phyloP scores from a whole-genome alignment of 371 early-diverging fungal species.

The Rhizopus stolonifer region DNA sequence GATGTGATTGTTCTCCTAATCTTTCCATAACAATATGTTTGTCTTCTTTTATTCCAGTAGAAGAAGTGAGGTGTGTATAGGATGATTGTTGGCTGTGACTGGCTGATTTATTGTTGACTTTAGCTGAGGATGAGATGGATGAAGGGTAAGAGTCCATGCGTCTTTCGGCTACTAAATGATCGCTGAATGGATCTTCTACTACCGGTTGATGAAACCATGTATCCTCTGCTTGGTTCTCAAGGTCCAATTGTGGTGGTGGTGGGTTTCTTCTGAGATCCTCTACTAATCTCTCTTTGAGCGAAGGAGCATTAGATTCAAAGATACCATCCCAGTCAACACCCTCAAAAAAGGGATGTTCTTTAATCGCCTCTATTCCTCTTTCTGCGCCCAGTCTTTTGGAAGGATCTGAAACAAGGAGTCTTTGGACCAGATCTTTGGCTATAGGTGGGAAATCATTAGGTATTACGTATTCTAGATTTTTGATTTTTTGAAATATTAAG shows the following conservation, averaged over 20 bases:
- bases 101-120: background rate
- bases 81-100: background rate
- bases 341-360: slow-evolving; percentile 86
- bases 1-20: slow-evolving; percentile 29
- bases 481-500: slow-evolving; percentile 94
- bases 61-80: background rate
- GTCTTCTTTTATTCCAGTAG: background rate
- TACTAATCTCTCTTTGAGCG: slow-evolving; percentile 31
- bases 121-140: background rate
- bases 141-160: background rate
- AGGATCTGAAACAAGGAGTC: slow-evolving; percentile 79
- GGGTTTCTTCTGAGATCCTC: slow-evolving; percentile 35
- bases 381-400: slow-evolving; percentile 69
- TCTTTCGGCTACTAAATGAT: slow-evolving; percentile 1
- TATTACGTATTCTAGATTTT: slow-evolving; percentile 79
- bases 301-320: slow-evolving; percentile 41
- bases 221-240: slow-evolving; percentile 17
- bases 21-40: slow-evolving; percentile 16
- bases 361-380: slow-evolving; percentile 72
- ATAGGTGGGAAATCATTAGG: slow-evolving; percentile 69
- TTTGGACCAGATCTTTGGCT: slow-evolving; percentile 72
- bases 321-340: slow-evolving; percentile 82
- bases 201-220: slow-evolving; percentile 26
- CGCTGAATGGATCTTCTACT: slow-evolving; percentile 4
- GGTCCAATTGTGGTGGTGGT: slow-evolving; percentile 17